phyloP scores from a whole-genome alignment of 371 early-diverging fungal genomes.

The Mucor mucedo region DNA sequence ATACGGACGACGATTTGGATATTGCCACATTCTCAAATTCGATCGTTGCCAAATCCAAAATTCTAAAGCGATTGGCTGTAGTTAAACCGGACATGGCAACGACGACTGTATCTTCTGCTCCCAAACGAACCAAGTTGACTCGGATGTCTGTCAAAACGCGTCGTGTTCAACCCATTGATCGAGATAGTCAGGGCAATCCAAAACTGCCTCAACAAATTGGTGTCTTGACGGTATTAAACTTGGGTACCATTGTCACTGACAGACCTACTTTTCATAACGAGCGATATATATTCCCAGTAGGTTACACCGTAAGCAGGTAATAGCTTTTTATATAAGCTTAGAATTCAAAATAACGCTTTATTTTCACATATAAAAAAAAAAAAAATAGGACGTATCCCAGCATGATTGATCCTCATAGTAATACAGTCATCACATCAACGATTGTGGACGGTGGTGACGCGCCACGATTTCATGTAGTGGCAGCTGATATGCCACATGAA shows the following conservation, averaged over 20 bases:
- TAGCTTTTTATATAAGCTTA: not conserved
- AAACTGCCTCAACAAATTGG: constrained; percentile 85
- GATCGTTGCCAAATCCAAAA: not conserved
- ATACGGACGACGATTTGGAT: constrained; percentile 29
- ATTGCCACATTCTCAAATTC: constrained; percentile 5
- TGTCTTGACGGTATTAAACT: constrained; percentile 72
- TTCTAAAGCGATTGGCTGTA: constrained; percentile 9
- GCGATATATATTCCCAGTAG: constrained; percentile 92
- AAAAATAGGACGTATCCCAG: constrained; percentile 68
- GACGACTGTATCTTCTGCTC: constrained; percentile 37
- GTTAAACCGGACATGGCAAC: constrained; percentile 2
- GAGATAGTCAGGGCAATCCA: constrained; percentile 73
- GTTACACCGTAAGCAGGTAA: constrained; percentile 72
- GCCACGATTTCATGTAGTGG: constrained; percentile 75
- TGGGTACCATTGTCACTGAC: constrained; percentile 80
- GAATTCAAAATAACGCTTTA: not conserved
- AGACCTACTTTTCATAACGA: constrained; percentile 88
- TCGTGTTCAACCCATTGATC: constrained; percentile 67
- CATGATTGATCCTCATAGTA: constrained; percentile 69
- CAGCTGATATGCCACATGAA: constrained; percentile 73
- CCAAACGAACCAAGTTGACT: constrained; percentile 50
- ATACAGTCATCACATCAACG: constrained; percentile 76
- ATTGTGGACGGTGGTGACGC: constrained; percentile 87
- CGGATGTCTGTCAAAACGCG: constrained; percentile 44
- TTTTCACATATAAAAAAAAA: not conserved